Conservation (phyloP, 768 basidiomycete species). For the Leccinum variicolor region DNA sequence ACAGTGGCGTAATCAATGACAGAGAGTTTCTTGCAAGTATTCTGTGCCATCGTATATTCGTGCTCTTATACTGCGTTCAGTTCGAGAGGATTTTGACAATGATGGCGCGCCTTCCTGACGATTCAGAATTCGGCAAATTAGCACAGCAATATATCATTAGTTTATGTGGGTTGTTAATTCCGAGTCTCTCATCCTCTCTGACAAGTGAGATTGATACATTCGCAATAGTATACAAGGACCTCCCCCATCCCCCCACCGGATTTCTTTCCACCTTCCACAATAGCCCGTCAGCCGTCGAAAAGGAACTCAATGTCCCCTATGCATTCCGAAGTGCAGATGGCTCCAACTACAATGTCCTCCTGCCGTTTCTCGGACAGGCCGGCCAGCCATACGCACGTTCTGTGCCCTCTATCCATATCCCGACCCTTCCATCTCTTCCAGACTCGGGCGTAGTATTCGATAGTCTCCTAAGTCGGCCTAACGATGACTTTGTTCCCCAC, state of each 20-base stretch:
- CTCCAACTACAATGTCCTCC: conserved; percentile 53
- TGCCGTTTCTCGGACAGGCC: conserved; percentile 56
- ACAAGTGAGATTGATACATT: neutral
- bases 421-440: conserved; percentile 49
- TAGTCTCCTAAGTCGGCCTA: conserved; percentile 47
- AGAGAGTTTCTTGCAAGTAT: conserved; percentile 54
- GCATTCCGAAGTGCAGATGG: conserved; percentile 59
- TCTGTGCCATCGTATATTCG: conserved; percentile 4
- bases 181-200: neutral
- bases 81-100: conserved; percentile 61
- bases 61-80: conserved; percentile 28
- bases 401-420: conserved; percentile 47
- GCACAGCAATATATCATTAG: conserved; percentile 51
- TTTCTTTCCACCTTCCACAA: conserved; percentile 38
- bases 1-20: conserved; percentile 50
- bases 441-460: conserved; percentile 72
- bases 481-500: conserved; percentile 43
- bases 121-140: conserved; percentile 27
- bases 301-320: conserved; percentile 35
- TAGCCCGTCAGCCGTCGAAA: neutral
- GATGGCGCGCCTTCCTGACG: conserved; percentile 51
- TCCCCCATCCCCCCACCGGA: conserved; percentile 67
- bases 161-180: conserved; percentile 44
- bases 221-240: conserved; percentile 66
- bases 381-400: conserved; percentile 67